Base-by-base conservation (phyloP, 1,284 basidiomycete genomes). In the Ganoderma leucocontextum region DNA sequence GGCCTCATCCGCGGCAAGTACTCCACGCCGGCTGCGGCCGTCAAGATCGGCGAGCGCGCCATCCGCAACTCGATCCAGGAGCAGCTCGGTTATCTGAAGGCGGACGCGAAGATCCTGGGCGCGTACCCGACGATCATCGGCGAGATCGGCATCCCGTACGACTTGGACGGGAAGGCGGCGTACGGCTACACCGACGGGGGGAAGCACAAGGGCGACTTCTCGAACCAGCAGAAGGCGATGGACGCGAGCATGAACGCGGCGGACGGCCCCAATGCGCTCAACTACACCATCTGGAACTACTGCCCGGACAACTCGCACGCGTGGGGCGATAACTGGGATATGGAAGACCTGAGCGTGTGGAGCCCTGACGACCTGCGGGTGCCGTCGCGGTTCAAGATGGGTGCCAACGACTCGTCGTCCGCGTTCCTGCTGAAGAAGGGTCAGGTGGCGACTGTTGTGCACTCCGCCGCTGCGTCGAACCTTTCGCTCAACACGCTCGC, bases 321-420 rank as follows among this genome's bases (percentile, higher is more conserved):
- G 76, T 98, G 95, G 95, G 96, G 97, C 22, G 97, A 99, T 78
- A 90, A 91, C 2, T 99, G 97, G 97, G 97, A 99, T 78, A 90
- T 95, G 80, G 97, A 99, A 82, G 97, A 99, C 81, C 81, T 99
- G 66, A 96, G 95, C 70, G 73, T 97, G 13, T 99, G 95, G 95
- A 93, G 92, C 73, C 73, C 78, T 2, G 95, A 97, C 76, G 97
- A 97, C 77, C 72, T 89, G 73, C 81, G 77, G 74, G 79, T 74
- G 65, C 76, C 72, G 42, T 74, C 71, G 4, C 73, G 71, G 17
- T 73, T 72, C 72, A 78, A 67, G 72, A 76, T 77, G 75, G 74
- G 70, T 36, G 60, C 66, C 60, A 66, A 70, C 65, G 79, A 79
- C 76, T 73, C 78, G 49, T 81, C 80, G 25, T 77, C 78, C 12